phyloP scores from a whole-genome alignment of 352 stramenopile genomes.

The Aphanomyces cochlioides region DNA sequence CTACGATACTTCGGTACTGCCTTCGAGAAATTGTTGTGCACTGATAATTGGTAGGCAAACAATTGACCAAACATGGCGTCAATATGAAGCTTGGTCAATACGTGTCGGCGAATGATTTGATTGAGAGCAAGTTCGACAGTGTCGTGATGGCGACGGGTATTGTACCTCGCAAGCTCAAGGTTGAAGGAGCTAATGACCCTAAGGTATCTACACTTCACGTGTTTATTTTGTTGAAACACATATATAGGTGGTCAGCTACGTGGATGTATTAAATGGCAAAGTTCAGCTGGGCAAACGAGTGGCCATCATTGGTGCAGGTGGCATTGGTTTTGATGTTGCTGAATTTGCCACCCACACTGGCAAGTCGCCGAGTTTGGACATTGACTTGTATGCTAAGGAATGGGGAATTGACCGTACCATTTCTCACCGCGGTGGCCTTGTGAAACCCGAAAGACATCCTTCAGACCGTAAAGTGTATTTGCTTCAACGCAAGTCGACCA shows the following conservation, averaged over 20 bases:
- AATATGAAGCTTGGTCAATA: slow-evolving; percentile 69
- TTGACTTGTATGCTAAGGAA: slow-evolving; percentile 88
- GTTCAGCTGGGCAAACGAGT: slow-evolving; percentile 88
- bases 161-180: slow-evolving; percentile 79
- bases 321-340: slow-evolving; percentile 98
- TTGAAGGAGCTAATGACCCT: slow-evolving; percentile 82
- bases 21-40: neutral
- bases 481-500: slow-evolving; percentile 93
- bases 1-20: slow-evolving; percentile 88
- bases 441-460: slow-evolving; percentile 44
- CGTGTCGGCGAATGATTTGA: slow-evolving; percentile 51
- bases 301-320: slow-evolving; percentile 94
- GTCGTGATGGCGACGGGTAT: slow-evolving; percentile 97
- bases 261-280: slow-evolving; percentile 92
- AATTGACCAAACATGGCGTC: slow-evolving; percentile 82
- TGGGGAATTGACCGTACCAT: slow-evolving; percentile 92
- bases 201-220: slow-evolving; percentile 48
- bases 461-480: slow-evolving; percentile 85
- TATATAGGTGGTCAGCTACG: slow-evolving; percentile 81
- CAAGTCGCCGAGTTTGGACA: slow-evolving; percentile 57
- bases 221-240: neutral
- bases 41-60: slow-evolving; percentile 37
- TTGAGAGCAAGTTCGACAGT: slow-evolving; percentile 70
- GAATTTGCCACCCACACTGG: slow-evolving; percentile 91
- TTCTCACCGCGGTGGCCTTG: slow-evolving; percentile 77